phyloP scores from a whole-genome alignment of 179 eudicot genomes.

The Pouteria campechiana region DNA sequence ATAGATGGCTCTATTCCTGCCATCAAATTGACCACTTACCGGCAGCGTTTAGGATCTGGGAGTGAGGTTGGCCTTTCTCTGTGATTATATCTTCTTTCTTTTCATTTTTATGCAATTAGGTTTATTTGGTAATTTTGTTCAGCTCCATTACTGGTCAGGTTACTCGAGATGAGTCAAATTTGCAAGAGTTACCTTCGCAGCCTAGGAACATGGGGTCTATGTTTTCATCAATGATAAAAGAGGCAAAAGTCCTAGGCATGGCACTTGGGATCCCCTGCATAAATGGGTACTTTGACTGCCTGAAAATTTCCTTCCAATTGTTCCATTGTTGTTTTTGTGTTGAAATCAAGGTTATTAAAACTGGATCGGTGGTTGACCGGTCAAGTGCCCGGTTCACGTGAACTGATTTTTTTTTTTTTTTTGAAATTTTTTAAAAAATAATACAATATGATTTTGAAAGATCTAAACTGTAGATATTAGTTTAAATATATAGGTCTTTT shows the following conservation, averaged over 20 bases:
- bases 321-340: too few relatives aligned
- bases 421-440: too few relatives aligned
- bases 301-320: background rate
- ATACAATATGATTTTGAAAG: too few relatives aligned
- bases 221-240: conserved; percentile 85
- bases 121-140: conserved; percentile 1
- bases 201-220: conserved; percentile 83
- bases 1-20: conserved; percentile 94
- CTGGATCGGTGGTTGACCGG: too few relatives aligned
- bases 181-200: conserved; percentile 33
- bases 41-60: conserved; percentile 59
- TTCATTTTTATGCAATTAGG: background rate
- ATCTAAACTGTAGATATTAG: too few relatives aligned
- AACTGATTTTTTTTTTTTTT: background rate
- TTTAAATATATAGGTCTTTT: too few relatives aligned
- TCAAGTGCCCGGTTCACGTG: too few relatives aligned
- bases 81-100: background rate
- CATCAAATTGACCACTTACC: conserved; percentile 68
- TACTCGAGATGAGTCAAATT: conserved; percentile 32
- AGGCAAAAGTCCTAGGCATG: conserved; percentile 62
- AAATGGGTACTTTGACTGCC: conserved; percentile 52
- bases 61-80: conserved; percentile 32
- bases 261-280: conserved; percentile 88
- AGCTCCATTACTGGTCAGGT: conserved; percentile 32
- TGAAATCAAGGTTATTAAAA: too few relatives aligned